Evolutionary conservation across 495 filamentous ascomycete genomes (phyloP), one percentile per base, ranked within the genome.

Genomic region (Ramalina intermedia): DNA sequence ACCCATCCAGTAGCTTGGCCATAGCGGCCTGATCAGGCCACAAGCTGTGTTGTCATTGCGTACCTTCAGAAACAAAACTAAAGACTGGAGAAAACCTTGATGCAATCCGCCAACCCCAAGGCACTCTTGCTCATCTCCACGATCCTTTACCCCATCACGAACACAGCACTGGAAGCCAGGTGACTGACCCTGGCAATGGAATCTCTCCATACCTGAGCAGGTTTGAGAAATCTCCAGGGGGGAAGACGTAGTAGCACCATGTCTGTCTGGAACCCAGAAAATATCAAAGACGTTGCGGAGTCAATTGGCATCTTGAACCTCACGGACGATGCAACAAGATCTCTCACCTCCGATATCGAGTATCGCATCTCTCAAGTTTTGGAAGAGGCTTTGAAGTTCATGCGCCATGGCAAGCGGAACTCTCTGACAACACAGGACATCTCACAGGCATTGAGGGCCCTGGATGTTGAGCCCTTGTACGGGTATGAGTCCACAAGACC

Each of bases 391-490:
- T 74, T 96, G 50, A 93, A 94, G 60, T 88, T 87, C 62, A 96
- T 96, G 91, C 84, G 86, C 46, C 82, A 88, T 51, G 75, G 78
- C 35, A 85, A 84, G 59, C 80, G 91, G 41, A 94, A 84, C 0
- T 74, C 81, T 7, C 72, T 98, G 46, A 82, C 76, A 8, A 90
- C 90, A 33, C 79, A 88, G 52, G 91, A 98, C 61, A 73, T 95
- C 23, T 79, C 84, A 21, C 80, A 85, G 46, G 88, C 91, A 6
- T 66, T 96, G 47, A 73, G 77, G 39, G 82, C 87, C 11, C 75
- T 98, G 6, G 84, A 96, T 56, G 86, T 94, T 13, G 91, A 96
- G 60, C 91, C 91, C 2, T 70, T 98, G 1, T 98, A 93, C 58
- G 91, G 91, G 13, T 98, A 98, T 64, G 90, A 95, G 53, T 84